Evolutionary conservation across 106 monocot genomes (phyloP), one percentile per base, ranked within the genome.

Genomic region (Platanthera guangdongensis): DNA sequence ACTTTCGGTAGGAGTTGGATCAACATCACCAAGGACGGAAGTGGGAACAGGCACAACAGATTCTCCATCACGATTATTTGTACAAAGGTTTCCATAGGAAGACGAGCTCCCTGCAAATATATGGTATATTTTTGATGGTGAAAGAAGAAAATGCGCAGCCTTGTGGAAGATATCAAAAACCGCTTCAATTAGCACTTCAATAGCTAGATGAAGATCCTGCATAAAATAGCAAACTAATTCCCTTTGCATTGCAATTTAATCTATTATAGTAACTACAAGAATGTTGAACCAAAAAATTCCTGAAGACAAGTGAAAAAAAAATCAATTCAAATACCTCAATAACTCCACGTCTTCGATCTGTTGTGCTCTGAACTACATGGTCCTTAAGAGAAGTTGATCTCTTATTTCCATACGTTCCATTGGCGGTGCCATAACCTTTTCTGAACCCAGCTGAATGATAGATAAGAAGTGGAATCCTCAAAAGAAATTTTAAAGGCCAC

Each of bases 141-240:
- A 90, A 77, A 99, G 82, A 74, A 99, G 75, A 84, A 86, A 88
- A 86, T 92, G 86, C 57, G 86, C 88, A 19, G 83, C 89, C 64
- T 99, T 94, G 76, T 99, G 92, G 64, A 90, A 79, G 71, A 74
- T 86, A 32, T 94, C 89, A 79, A 99, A 99, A 71, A 86, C 74
- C 52, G 89, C 84, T 82, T 99, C 97, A 65, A 99, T 99, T 32
- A 87, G 89, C 74, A 99, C 89, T 72, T 99, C 97, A 78, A 94
- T 94, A 72, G 88, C 94, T 32, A 99, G 75, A 39, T 94, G 97
- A 55, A 99, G 91, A 86, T 99, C 97, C 96, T 97, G 86, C 8
- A 71, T 50, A 47, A 64, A 15, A 80, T 53, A 57, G 76, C 21
- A 79, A 85, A 71, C 52, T n/a, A 71, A 22, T 48, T 68, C 12